Evolutionary conservation across 371 early-diverging fungal genomes (phyloP).

Genomic region (Mortierella sp.): DNA sequence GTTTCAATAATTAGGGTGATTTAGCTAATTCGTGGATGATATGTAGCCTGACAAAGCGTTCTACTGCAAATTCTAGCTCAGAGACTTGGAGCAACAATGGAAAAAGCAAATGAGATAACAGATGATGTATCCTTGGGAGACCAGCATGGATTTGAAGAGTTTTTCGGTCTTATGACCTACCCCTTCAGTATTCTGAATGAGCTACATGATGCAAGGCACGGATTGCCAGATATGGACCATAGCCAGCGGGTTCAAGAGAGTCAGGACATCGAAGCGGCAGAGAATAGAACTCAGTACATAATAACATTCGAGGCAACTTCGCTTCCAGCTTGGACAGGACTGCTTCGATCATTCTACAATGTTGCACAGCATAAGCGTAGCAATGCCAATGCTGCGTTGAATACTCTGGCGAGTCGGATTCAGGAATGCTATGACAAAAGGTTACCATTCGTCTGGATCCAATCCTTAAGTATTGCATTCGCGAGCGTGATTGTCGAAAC

Average conservation of each 20-base stretch:
- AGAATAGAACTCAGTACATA: constrained; percentile 8
- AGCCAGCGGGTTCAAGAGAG: constrained; percentile 18
- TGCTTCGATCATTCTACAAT: constrained; percentile 30
- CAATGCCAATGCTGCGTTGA: constrained; percentile 27
- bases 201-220: not conserved
- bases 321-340: constrained; percentile 29
- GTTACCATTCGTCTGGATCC: constrained; percentile 33
- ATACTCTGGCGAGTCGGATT: constrained; percentile 19
- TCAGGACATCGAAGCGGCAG: constrained; percentile 1
- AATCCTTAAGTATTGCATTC: constrained; percentile 27
- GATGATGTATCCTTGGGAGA: constrained; percentile 18
- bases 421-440: constrained; percentile 3
- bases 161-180: constrained; percentile 26
- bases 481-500: constrained; percentile 32
- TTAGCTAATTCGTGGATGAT: not conserved
- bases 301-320: constrained; percentile 17
- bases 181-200: constrained; percentile 25
- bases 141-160: constrained; percentile 14
- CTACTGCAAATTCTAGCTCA: constrained; percentile 19
- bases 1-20: not conserved
- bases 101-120: constrained; percentile 28
- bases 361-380: constrained; percentile 34
- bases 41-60: not conserved
- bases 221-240: not conserved
- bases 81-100: constrained; percentile 25